Evolutionary conservation across 108 stramenopile genomes (phyloP).

Genomic region (Chaetoceros tenuissimus): DNA sequence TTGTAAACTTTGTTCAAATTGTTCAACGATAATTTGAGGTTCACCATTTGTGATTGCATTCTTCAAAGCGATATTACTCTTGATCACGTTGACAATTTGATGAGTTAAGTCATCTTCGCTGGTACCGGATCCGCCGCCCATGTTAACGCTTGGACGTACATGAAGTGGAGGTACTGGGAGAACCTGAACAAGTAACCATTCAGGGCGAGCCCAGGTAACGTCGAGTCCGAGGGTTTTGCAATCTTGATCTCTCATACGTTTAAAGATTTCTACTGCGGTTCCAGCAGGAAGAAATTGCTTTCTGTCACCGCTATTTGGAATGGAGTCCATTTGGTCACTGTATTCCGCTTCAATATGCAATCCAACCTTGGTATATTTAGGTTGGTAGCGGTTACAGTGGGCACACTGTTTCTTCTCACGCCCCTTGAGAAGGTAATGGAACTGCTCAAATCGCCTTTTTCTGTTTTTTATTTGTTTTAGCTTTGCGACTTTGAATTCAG

Average conservation of each 20-base stretch:
- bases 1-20: slow-evolving; percentile 94
- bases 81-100: slow-evolving; percentile 94
- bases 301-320: slow-evolving; percentile 67
- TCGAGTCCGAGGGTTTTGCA: slow-evolving; percentile 84
- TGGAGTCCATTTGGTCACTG: slow-evolving; percentile 59
- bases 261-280: slow-evolving; percentile 81
- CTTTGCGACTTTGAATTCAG: slow-evolving; percentile 78
- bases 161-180: slow-evolving; percentile 97
- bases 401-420: slow-evolving; percentile 85
- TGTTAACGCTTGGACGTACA: slow-evolving; percentile 91
- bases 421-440: slow-evolving; percentile 59
- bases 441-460: slow-evolving; percentile 69
- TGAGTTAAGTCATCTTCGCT: slow-evolving; percentile 97
- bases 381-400: slow-evolving; percentile 79
- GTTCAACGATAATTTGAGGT: slow-evolving; percentile 87
- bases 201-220: slow-evolving; percentile 87
- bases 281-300: slow-evolving; percentile 88
- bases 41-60: slow-evolving; percentile 87
- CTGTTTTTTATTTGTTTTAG: slow-evolving; percentile 40
- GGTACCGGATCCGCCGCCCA: slow-evolving; percentile 63
- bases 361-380: slow-evolving; percentile 77
- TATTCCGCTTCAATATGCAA: slow-evolving; percentile 84
- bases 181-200: slow-evolving; percentile 94
- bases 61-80: slow-evolving; percentile 88
- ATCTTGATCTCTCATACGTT: slow-evolving; percentile 91